These are phyloP conservation scores for Lasiodiplodia sp. DNA, from an alignment of 2,329 filamentous ascomycete species.

Conservation along the genomic window DNA sequence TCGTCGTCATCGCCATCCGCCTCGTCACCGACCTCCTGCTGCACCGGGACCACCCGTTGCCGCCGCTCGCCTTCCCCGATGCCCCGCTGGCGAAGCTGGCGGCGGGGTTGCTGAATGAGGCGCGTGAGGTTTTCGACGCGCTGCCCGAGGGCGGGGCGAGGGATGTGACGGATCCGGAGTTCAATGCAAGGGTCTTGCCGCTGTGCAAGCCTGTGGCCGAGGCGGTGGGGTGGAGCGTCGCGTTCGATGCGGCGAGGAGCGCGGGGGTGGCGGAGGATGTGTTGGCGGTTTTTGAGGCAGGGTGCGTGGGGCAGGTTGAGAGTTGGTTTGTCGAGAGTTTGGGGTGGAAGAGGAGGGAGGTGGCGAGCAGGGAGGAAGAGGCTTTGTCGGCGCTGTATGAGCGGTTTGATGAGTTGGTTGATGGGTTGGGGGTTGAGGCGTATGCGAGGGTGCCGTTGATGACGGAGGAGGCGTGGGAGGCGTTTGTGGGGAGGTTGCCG, in stretches of 20 bases:
- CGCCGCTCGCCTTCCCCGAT: neutral
- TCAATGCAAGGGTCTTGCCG: neutral
- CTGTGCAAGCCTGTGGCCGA: neutral
- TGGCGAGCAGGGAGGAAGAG: neutral
- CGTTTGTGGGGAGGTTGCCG: neutral
- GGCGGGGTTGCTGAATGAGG: neutral
- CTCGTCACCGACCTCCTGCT: neutral
- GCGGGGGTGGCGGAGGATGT: neutral
- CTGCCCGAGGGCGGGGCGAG: neutral
- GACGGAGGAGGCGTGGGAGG: constrained; percentile 1
- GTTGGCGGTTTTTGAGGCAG: neutral
- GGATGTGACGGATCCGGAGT: neutral
- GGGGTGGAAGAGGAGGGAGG: neutral
- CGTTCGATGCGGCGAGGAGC: neutral
- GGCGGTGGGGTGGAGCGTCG: neutral
- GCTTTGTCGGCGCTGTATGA: neutral
- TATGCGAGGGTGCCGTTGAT: constrained; percentile 3
- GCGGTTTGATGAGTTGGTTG: neutral
- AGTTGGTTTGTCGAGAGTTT: neutral
- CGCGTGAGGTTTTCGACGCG: neutral
- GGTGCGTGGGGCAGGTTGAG: neutral
- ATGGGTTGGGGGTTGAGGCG: neutral
- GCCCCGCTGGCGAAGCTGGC: neutral
- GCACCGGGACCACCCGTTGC: neutral
- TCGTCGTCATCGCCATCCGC: constrained; percentile 8